phyloP scores from a whole-genome alignment of 306 rosid genomes.

The Carpinus viminea region DNA sequence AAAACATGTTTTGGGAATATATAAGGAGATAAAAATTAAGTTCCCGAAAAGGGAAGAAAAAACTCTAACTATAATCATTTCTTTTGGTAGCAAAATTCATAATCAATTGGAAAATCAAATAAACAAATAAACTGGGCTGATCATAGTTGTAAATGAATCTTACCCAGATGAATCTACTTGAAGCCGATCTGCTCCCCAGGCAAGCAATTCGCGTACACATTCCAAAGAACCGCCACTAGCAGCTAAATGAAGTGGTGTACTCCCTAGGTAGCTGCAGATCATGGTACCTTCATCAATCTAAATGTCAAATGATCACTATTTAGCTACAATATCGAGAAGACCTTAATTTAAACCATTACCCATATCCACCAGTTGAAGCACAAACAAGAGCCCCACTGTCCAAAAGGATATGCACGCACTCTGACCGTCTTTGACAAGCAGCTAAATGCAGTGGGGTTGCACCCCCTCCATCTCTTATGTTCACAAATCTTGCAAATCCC shows the following conservation, averaged over 20 bases:
- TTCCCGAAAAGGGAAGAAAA: neutral
- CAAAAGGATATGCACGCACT: constrained; percentile 65
- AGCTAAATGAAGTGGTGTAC: constrained; percentile 88
- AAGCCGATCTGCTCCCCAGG: constrained; percentile 93
- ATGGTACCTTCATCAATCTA: constrained; percentile 39
- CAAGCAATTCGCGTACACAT: constrained; percentile 75
- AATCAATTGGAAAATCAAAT: neutral
- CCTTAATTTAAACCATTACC: constrained; percentile 41
- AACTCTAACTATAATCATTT: neutral
- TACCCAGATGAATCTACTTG: constrained; percentile 80
- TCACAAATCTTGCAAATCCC: constrained; percentile 90
- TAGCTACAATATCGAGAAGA: constrained; percentile 9
- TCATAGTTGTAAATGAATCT: constrained; percentile 19
- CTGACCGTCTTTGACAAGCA: constrained; percentile 62
- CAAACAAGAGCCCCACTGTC: constrained; percentile 87
- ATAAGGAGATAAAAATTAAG: neutral
- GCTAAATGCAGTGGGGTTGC: constrained; percentile 89
- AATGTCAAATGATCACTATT: constrained; percentile 17
- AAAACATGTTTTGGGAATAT: neutral
- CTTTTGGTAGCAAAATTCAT: neutral
- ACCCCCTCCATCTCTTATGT: constrained; percentile 83
- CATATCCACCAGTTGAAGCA: constrained; percentile 74
- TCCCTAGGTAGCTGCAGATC: constrained; percentile 70
- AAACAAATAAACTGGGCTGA: neutral
- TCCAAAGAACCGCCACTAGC: constrained; percentile 85